Evolutionary conservation across 2,329 filamentous ascomycete species (phyloP), one percentile per base, ranked within the genome.

Genomic region (Xylaria sp.): DNA sequence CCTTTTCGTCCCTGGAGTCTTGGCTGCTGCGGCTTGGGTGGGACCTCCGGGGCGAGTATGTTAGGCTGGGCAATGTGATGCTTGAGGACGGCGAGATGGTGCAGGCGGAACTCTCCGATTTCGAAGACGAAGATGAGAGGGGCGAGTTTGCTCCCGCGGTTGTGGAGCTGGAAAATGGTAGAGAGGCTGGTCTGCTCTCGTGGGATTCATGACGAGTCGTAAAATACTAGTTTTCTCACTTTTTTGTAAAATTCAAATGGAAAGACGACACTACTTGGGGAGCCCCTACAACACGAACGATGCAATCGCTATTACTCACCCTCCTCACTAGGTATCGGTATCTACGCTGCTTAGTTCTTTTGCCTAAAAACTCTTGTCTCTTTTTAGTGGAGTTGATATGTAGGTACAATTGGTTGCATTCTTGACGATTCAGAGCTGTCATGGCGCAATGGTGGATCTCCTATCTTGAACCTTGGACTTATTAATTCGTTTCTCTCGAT

Each of bases 81-180:
- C 75, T 84, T 49, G 83, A 85, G 62, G 83, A 85, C 66, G 81
- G 83, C 25, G 79, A 85, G 71, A 69, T 81, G 63, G 76, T 84
- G 0, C 77, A 81, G 54, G 71, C 79, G 2, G 80, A 82, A 68
- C 72, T 83, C 54, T 74, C 76, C 2, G 83, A 85, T 46, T 77
- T 85, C 38, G 80, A 84, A 62, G 81, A 78, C 1, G 84, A 85
- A 63, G 84, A 85, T 57, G 80, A 83, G 71, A 77, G 76, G 62
- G 83, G 83, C 15, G 83, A 85, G 61, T 84, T 81, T 66, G 79
- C 80, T 13, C 82, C 84, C 1, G 78, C 83, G 17, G 73, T 86
- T 35, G 83, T 87, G 4, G 78, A 84, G 58, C 83, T 85, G 57
- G 82, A 81, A 48, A 62, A 79, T 44, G 83, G 84, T n/a, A 75